A percentile compares a stretch with the other conserved stretches of the same genome.
Evolutionary conservation across 805 yeast species (phyloP).

Genomic region (Monosporozyma siamensis): DNA sequence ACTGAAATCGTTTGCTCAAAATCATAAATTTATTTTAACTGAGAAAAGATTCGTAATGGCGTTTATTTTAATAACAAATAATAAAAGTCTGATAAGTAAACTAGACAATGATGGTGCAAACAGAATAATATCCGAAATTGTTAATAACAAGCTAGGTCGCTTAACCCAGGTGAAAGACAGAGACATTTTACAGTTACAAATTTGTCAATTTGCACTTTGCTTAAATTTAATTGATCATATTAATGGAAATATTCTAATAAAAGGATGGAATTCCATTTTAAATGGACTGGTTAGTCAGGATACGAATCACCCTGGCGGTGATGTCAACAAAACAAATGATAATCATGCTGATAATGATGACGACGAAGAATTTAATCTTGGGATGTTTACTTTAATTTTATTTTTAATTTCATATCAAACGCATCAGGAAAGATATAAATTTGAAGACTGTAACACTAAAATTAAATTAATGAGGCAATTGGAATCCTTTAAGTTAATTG

Average conservation of each 20-base stretch:
- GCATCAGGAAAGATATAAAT: background rate
- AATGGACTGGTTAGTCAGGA: background rate
- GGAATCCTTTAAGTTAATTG: background rate
- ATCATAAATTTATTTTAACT: background rate
- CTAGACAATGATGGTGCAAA: background rate
- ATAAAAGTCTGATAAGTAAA: background rate
- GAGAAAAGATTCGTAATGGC: background rate
- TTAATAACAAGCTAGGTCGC: background rate
- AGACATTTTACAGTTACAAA: background rate
- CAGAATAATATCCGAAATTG: background rate
- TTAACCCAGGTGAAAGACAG: too few species aligned
- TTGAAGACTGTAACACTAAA: background rate
- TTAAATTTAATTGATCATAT: background rate
- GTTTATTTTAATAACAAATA: constrained; percentile 1
- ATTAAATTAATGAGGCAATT: background rate
- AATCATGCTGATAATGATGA: background rate
- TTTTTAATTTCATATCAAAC: background rate
- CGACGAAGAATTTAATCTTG: background rate
- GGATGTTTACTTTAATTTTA: background rate
- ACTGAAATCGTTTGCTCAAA: background rate
- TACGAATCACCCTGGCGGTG: too few species aligned
- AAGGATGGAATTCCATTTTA: background rate
- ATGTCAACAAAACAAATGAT: too few species aligned
- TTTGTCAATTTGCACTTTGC: constrained; percentile 3
- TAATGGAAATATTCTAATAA: background rate